Evolutionary conservation across 1,284 basidiomycete genomes (phyloP).

Genomic region (Vanrija sp.): DNA sequence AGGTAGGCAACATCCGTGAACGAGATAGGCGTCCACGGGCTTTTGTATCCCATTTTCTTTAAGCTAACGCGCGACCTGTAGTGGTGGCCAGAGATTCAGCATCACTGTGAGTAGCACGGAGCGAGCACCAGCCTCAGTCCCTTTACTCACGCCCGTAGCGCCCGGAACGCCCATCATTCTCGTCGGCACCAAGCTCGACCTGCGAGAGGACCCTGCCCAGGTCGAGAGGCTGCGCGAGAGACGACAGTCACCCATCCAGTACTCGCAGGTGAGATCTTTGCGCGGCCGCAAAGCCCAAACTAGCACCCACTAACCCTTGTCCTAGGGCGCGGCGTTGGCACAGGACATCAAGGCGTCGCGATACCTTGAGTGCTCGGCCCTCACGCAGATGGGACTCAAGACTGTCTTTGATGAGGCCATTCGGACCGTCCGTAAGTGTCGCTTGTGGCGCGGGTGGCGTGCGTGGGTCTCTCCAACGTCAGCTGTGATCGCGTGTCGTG

Average conservation of each 20-base stretch:
- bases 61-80: constrained; percentile 7
- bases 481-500: background rate
- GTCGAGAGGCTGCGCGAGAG: constrained; percentile 92
- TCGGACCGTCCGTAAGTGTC: constrained; percentile 64
- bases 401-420: constrained; percentile 97
- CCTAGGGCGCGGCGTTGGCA: constrained; percentile 82
- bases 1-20: constrained; percentile 52
- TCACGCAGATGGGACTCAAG: constrained; percentile 97
- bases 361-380: constrained; percentile 56
- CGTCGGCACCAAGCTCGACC: constrained; percentile 96
- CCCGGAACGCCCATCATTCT: constrained; percentile 91
- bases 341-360: constrained; percentile 66
- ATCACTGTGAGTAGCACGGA: constrained; percentile 36
- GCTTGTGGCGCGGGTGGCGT: background rate
- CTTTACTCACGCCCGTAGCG: constrained; percentile 85
- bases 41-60: too few relatives aligned
- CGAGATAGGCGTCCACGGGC: background rate
- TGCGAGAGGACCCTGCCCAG: constrained; percentile 88
- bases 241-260: constrained; percentile 90
- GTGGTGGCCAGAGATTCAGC: constrained; percentile 52
- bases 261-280: constrained; percentile 45
- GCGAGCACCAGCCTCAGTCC: constrained; percentile 2
- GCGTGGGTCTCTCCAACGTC: background rate
- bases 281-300: background rate
- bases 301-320: constrained; percentile 37